Conservation (phyloP, 306 rosid genomes). For the Betula pendula region DNA sequence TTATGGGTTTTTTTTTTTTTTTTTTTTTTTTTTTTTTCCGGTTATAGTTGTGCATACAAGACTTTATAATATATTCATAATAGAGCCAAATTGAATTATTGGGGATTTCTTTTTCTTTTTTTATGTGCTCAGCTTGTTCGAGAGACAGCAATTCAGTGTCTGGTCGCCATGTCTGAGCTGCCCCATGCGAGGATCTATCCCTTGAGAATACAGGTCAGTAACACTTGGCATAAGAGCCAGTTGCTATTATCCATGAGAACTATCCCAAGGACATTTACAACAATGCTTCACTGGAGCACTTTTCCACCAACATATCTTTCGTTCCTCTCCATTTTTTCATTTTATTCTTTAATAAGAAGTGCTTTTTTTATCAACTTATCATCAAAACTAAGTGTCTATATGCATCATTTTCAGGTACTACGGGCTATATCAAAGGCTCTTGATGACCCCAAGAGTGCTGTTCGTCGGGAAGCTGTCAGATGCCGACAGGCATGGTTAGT, state of each 20-base stretch:
- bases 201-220: constrained; percentile 73
- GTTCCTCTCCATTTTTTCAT: background rate
- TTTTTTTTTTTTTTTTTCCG: too few relatives aligned
- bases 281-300: background rate
- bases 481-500: constrained; percentile 87
- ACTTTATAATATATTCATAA: background rate
- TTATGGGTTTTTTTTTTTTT: background rate
- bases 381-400: background rate
- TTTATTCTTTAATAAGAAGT: background rate
- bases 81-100: constrained; percentile 16
- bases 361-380: background rate
- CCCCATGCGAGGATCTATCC: constrained; percentile 83
- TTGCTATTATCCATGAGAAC: background rate
- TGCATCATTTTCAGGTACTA: constrained; percentile 50
- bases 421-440: constrained; percentile 56
- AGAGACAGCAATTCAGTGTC: constrained; percentile 89
- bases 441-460: constrained; percentile 73
- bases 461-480: constrained; percentile 86
- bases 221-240: constrained; percentile 15
- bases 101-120: constrained; percentile 15
- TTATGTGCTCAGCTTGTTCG: constrained; percentile 74
- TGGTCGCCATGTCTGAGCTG: constrained; percentile 73
- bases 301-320: background rate
- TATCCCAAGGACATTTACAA: background rate
- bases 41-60: background rate